These are phyloP conservation scores for Solanum medicagineum DNA, from an alignment of 257 asterid species.

Conservation along the genomic window DNA sequence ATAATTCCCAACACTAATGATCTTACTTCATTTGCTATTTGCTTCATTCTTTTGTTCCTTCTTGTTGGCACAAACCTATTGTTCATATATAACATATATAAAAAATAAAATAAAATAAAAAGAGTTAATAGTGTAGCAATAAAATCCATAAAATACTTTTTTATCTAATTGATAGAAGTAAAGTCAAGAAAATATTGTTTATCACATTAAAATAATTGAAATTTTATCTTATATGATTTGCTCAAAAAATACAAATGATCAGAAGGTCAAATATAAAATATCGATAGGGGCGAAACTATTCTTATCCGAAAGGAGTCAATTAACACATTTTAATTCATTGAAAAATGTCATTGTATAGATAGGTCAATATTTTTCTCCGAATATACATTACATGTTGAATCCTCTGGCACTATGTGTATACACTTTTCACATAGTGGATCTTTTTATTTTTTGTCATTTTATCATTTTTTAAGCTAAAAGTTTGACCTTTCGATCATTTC, in stretches of 20 bases:
- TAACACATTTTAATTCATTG: too few relatives aligned
- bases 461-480: too few relatives aligned
- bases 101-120: too few relatives aligned
- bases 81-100: background rate
- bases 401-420: too few relatives aligned
- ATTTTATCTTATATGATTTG: background rate
- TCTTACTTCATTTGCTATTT: background rate
- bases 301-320: too few relatives aligned
- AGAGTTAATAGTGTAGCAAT: background rate
- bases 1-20: background rate
- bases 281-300: background rate
- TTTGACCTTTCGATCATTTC: too few relatives aligned
- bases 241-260: background rate
- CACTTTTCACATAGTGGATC: too few relatives aligned
- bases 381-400: too few relatives aligned
- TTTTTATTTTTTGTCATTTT: too few relatives aligned
- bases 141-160: background rate
- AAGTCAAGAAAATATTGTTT: background rate
- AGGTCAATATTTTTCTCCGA: too few relatives aligned
- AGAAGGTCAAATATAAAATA: background rate
- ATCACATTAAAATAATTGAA: background rate
- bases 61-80: slow-evolving; percentile 4
- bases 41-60: slow-evolving; percentile 1
- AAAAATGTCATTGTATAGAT: too few relatives aligned
- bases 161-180: background rate